Evolutionary conservation across 2,329 filamentous ascomycete species (phyloP), one percentile per base, ranked within the genome.

Genomic region (Keithomyces neogunnii): DNA sequence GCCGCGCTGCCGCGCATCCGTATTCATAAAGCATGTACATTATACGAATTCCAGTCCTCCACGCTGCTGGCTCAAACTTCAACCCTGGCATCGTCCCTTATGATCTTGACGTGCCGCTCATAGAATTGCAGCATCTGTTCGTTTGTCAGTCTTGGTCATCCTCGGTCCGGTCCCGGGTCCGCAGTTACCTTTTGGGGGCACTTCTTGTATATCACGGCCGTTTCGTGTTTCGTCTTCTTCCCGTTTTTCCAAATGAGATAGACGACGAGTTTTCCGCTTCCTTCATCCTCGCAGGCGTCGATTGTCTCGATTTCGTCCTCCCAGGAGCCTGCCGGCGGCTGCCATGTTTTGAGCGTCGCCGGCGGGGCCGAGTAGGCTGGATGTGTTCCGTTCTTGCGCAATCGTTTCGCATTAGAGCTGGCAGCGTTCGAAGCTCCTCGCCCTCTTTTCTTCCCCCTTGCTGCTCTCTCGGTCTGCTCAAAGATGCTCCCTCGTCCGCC

Each of bases 201-300:
- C 59, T 89, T 84, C 60, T 82, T 77, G 60, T 91, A 88, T 6
- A 90, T 77, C 11, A 84, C 75, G 26, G 74, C 66, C 13, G 88
- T 81, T 8, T 81, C 76, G 60, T 92, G 88, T 62, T 87, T 83
- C 1, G 86, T 88, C 71, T 89, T 90, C 46, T 80, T 73, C 7
- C 82, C 82, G 54, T 85, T 82, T 59, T 82, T 84, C 88, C 88
- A 92, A 10, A 81, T 80, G 33, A 91, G 69, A 58, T 85, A 89
- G 1, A 86, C 86, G 33, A 82, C 75, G 11, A 88, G 72, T 53
- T 75, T 77, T 19, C 76, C 78, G 3, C 70, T 72, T 30, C 77
- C 72, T 47, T 78, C 76, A 57, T 89, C 83, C 59, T 89, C 80
- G 52, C 86, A 85, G 0, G 85, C 86, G 57, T 90, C 86, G 33